Base-by-base conservation (phyloP, 345 rosid genomes). In the Populus nigra region DNA sequence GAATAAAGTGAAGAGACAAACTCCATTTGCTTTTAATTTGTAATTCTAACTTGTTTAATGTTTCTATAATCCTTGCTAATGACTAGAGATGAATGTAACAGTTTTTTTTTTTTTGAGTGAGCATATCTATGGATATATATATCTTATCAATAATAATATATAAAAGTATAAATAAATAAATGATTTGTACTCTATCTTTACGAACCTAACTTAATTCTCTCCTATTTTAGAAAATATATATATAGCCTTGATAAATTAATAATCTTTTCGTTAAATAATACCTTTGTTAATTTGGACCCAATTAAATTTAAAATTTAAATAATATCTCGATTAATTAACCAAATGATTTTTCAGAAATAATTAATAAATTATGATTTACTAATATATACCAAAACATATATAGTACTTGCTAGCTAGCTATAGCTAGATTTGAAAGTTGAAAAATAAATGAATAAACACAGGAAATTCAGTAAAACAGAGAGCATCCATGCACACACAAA, bases 1-100 rank as follows among this genome's bases (percentile, higher is more conserved):
- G 86, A 83, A 82, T 85, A 85, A 85, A 85, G 90, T 55, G 83
- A 29, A 76, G 76, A 65, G 76, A 75, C 75, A 73, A 45, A 8
- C 81, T 85, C 80, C 85, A 61, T 76, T 74, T 69, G 22, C 57
- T 36, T 79, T 77, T 81, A 27, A 65, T 62, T 63, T 45, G 66
- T 72, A 39, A 31, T 25, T 70, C 43, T 74, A 55, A 43, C 69
- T 65, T 65, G 20, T 29, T n/a, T 23, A 8, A 29, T 68, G 49
- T 36, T 53, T 69, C 68, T n/a, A 61, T 35, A 20, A 73, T 33
- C 35, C 41, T 20, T 74, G 65, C 25, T 47, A 73, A 45, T 25
- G 57, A 9, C 62, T 62, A 18, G 12, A 68, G 33, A 45, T 76
- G 82, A 76, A 87, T 83, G 82, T 61, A 84, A 84, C 85, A 84